Evolutionary conservation across 73 alveolate species (phyloP), one percentile per base, ranked within the genome.

Genomic region (Paramecium bursaria): DNA sequence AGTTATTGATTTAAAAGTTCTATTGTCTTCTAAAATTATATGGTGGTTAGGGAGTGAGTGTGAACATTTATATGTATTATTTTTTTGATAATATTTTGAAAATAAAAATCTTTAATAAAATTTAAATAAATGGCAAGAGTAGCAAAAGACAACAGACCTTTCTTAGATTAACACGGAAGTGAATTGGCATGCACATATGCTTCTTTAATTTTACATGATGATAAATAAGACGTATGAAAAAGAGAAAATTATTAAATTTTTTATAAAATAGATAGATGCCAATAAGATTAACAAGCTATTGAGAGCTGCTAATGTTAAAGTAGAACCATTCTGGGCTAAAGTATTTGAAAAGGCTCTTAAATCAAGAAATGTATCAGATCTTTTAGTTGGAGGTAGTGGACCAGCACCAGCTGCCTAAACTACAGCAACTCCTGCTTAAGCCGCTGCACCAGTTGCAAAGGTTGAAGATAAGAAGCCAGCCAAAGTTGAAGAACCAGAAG

Each of bases 241-340:
- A n/a, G n/a, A n/a, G n/a, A n/a, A n/a, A n/a, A n/a, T n/a, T n/a
- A n/a, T n/a, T n/a, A n/a, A n/a, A n/a, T n/a, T 30, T 6, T 9
- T 15, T 67, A 26, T 25, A 25, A 19, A 15, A 17, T 21, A 67
- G 82, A 67, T 67, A 21, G 55, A 31, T 67, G 96, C 97, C 15
- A 96, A 92, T 82, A 90, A 94, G 75, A 51, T 94, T 42, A 55
- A 93, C 50, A 94, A 92, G 79, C 80, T 94, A 23, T 61, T 94
- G 39, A 87, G 86, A 85, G 97, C 95, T 2, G 87, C 97, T 48
- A 95, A 96, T 30, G 87, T 92, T 80, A 90, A 86, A 85, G 98
- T 94, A 30, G 98, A 94, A 86, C 92, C 94, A 48, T 91, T 90
- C 92, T 94, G 96, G 95, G 96, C 98, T 31, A 92, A 91, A 61